Percentiles rank a stretch among this genome's conserved stretches.
Conservation (phyloP, 2,329 filamentous ascomycete genomes). For the Fusarium floridanum region DNA sequence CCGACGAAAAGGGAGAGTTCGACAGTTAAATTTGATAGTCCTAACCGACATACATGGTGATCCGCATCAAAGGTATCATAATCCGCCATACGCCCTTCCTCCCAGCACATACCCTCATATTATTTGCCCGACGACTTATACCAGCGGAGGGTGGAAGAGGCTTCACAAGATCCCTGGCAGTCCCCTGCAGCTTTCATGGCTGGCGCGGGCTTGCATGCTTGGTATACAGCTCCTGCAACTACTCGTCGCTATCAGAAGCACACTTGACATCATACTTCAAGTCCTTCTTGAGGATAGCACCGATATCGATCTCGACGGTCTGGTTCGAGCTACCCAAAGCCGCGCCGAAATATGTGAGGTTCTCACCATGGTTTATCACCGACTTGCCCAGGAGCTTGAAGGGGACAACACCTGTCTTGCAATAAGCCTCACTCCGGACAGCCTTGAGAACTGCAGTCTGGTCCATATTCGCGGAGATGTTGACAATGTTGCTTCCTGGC, state of each 20-base stretch:
- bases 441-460: slow-evolving; percentile 60
- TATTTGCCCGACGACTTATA: slow-evolving; percentile 17
- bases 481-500: slow-evolving; percentile 70
- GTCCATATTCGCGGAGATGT: slow-evolving; percentile 67
- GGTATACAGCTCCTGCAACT: not conserved
- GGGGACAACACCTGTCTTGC: slow-evolving; percentile 66
- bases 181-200: not conserved
- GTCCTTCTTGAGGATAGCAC: slow-evolving; percentile 55
- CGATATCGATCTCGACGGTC: slow-evolving; percentile 66
- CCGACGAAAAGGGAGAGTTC: slow-evolving; percentile 18
- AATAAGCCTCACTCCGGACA: slow-evolving; percentile 60
- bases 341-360: slow-evolving; percentile 67
- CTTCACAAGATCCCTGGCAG: slow-evolving; percentile 5
- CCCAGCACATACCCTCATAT: slow-evolving; percentile 30
- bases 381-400: slow-evolving; percentile 66
- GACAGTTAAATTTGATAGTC: slow-evolving; percentile 28
- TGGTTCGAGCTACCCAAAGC: slow-evolving; percentile 66
- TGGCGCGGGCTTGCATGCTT: not conserved
- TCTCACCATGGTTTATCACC: slow-evolving; percentile 64
- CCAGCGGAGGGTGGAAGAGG: not conserved
- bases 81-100: slow-evolving; percentile 43
- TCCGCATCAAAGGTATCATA: slow-evolving; percentile 51
- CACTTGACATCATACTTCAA: slow-evolving; percentile 48
- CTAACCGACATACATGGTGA: slow-evolving; percentile 26
- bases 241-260: slow-evolving; percentile 21